Percentiles rank a stretch among this genome's conserved stretches.
Evolutionary conservation across 2,329 filamentous ascomycete genomes (phyloP).

Genomic region (Microcyclospora tardicrescens): DNA sequence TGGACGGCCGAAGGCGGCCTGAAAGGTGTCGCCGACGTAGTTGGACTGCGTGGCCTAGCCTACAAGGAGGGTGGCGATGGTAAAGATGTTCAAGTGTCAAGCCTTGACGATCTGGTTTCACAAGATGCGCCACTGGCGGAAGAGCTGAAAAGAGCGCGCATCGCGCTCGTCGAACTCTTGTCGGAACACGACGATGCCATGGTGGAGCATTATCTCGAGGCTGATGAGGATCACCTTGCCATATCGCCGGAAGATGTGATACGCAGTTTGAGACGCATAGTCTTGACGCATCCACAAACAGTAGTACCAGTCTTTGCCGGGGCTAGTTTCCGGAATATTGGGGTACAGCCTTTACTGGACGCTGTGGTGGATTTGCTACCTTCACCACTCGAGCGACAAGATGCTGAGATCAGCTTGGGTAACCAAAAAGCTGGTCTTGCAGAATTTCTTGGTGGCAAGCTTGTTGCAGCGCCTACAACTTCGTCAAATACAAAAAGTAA

Average conservation of each 20-base stretch:
- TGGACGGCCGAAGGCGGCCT: constrained; percentile 65
- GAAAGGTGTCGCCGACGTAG: constrained; percentile 70
- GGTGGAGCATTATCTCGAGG: constrained; percentile 70
- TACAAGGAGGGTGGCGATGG: constrained; percentile 59
- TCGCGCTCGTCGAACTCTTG: constrained; percentile 66
- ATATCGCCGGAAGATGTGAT: constrained; percentile 56
- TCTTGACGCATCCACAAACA: constrained; percentile 54
- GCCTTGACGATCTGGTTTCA: constrained; percentile 39
- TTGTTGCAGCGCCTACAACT: constrained; percentile 8
- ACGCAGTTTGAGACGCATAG: constrained; percentile 58
- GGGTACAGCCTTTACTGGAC: constrained; percentile 82
- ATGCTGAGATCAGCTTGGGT: constrained; percentile 62
- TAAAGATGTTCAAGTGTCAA: constrained; percentile 39
- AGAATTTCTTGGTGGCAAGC: constrained; percentile 27
- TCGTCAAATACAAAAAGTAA: constrained; percentile 25
- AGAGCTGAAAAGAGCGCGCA: constrained; percentile 64
- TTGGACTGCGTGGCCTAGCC: constrained; percentile 60
- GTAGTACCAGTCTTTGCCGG: constrained; percentile 81
- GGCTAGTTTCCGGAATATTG: constrained; percentile 86
- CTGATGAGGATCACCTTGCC: constrained; percentile 56
- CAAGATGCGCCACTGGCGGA: constrained; percentile 40
- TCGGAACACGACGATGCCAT: constrained; percentile 81
- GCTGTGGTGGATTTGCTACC: constrained; percentile 80
- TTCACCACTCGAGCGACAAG: constrained; percentile 64
- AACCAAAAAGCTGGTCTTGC: constrained; percentile 39